These are phyloP conservation scores for Fistulinella cinereoalba DNA, from an alignment of 1,284 basidiomycete genomes.

Conservation along the genomic window DNA sequence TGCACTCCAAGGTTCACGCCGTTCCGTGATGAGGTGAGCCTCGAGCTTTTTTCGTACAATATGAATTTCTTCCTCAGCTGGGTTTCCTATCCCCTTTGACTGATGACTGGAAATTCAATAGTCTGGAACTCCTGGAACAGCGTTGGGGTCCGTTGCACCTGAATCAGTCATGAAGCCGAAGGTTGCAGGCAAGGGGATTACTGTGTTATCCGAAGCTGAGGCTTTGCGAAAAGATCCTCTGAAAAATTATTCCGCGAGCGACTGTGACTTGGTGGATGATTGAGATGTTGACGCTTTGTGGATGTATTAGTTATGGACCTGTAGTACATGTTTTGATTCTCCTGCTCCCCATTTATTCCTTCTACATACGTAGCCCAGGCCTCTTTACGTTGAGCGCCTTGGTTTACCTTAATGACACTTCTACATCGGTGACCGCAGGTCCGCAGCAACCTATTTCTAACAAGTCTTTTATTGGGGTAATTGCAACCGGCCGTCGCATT, in stretches of 20 bases:
- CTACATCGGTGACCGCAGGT: too few species aligned
- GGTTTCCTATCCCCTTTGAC: not conserved
- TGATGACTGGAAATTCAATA: slow-evolving; percentile 7
- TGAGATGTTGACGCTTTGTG: too few species aligned
- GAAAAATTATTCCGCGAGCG: slow-evolving; percentile 60
- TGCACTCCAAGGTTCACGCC: slow-evolving; percentile 60
- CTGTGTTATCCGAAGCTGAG: slow-evolving; percentile 60
- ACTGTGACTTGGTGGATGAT: slow-evolving; percentile 17
- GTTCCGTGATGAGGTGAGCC: slow-evolving; percentile 62
- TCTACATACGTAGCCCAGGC: too few species aligned
- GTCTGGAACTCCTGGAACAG: slow-evolving; percentile 29
- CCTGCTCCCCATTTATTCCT: slow-evolving; percentile 13
- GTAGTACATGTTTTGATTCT: slow-evolving; percentile 1
- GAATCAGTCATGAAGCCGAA: slow-evolving; percentile 64
- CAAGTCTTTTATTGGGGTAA: too few species aligned
- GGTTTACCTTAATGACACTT: slow-evolving; percentile 5
- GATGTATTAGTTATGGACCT: not conserved
- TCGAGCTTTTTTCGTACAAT: not conserved
- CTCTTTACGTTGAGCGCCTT: slow-evolving; percentile 3
- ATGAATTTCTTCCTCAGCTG: slow-evolving; percentile 9
- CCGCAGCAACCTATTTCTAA: too few species aligned
- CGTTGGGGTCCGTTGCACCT: slow-evolving; percentile 28
- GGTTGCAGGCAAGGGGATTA: slow-evolving; percentile 40
- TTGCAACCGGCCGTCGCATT: too few species aligned
- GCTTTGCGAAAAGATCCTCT: slow-evolving; percentile 72